These are phyloP conservation scores for Chamaecrista fasciculata DNA, from an alignment of 306 rosid genomes.

Conservation along the genomic window DNA sequence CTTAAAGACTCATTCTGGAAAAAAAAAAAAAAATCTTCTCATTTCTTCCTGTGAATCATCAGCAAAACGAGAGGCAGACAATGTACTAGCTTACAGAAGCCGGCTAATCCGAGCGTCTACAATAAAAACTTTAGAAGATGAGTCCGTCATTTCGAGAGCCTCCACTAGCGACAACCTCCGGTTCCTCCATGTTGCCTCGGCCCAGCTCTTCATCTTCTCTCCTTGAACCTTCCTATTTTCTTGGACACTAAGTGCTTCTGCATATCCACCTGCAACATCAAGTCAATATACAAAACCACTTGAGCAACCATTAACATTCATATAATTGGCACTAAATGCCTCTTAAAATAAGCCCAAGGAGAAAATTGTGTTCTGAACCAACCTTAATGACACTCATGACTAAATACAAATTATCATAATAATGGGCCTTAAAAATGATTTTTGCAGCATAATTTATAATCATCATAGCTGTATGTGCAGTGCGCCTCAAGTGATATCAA, in stretches of 20 bases:
- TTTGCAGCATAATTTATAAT: not conserved
- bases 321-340: not conserved
- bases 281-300: conserved; percentile 16
- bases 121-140: conserved; percentile 41
- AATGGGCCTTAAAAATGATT: not conserved
- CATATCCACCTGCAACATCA: conserved; percentile 62
- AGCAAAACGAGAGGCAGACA: conserved; percentile 18
- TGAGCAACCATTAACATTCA: not conserved
- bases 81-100: conserved; percentile 40
- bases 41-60: not conserved
- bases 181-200: conserved; percentile 60
- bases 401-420: too few relatives aligned
- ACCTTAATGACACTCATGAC: too few relatives aligned
- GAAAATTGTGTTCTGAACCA: too few relatives aligned
- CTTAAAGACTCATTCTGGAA: not conserved
- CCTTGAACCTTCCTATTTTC: conserved; percentile 75
- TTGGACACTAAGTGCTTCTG: conserved; percentile 70
- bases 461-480: too few relatives aligned
- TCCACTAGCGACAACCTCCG: conserved; percentile 65
- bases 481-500: not conserved
- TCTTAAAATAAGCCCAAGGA: not conserved
- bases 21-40: not conserved
- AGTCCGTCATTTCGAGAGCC: conserved; percentile 54
- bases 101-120: conserved; percentile 73
- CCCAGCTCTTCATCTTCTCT: conserved; percentile 56